A percentile compares a stretch with the other conserved stretches of the same genome.
Evolutionary conservation across 257 asterid genomes (phyloP).

Genomic region (Osmanthus fragrans): DNA sequence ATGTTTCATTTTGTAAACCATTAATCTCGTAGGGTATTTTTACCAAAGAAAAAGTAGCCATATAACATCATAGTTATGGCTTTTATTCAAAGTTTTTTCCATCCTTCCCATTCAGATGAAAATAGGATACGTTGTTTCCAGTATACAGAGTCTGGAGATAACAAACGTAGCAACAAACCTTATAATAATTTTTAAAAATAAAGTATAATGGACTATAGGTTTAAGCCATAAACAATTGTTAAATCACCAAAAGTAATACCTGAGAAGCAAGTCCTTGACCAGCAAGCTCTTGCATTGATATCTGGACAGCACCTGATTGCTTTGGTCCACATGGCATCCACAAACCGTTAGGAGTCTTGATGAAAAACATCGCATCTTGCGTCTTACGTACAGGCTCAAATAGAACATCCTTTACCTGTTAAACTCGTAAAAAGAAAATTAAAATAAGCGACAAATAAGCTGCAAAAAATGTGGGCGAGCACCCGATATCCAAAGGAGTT

Average conservation of each 20-base stretch:
- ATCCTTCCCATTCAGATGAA: too few relatives aligned
- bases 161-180: too few relatives aligned
- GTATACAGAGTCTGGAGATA: too few relatives aligned
- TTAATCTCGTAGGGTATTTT: too few relatives aligned
- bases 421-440: neutral
- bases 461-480: neutral
- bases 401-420: neutral
- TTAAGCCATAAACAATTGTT: too few relatives aligned
- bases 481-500: too few relatives aligned
- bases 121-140: too few relatives aligned
- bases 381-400: constrained; percentile 82
- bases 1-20: neutral
- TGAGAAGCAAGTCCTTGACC: constrained; percentile 71
- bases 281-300: constrained; percentile 86
- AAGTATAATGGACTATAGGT: too few relatives aligned
- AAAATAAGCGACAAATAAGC: neutral
- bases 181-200: too few relatives aligned
- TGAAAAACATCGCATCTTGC: constrained; percentile 87
- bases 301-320: constrained; percentile 78
- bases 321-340: constrained; percentile 96
- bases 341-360: constrained; percentile 51
- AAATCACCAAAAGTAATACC: constrained; percentile 37
- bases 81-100: too few relatives aligned
- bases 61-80: too few relatives aligned
- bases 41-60: too few relatives aligned